These are phyloP conservation scores for Ophiostoma ulmi DNA, from an alignment of 2,329 filamentous ascomycete genomes.

Conservation along the genomic window DNA sequence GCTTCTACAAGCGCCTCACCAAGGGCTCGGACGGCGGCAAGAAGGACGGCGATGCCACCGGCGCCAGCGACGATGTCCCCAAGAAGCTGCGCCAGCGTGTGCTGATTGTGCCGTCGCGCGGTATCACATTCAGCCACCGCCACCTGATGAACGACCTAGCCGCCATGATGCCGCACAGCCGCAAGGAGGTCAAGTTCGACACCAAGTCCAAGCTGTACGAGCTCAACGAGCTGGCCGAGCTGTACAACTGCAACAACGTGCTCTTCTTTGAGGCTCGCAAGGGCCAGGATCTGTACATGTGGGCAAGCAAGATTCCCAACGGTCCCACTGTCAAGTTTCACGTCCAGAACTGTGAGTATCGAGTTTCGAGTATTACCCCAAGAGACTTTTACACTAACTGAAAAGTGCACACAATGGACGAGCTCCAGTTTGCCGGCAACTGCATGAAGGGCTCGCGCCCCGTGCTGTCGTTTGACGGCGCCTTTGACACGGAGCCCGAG, in stretches of 20 bases:
- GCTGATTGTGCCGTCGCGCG: slow-evolving; percentile 84
- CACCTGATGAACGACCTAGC: slow-evolving; percentile 88
- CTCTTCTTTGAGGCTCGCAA: slow-evolving; percentile 95
- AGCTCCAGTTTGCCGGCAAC: slow-evolving; percentile 94
- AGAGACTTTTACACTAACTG: too few species aligned
- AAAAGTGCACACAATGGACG: slow-evolving; percentile 87
- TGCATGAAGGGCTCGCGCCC: slow-evolving; percentile 90
- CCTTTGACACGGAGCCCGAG: slow-evolving; percentile 77
- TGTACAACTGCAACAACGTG: slow-evolving; percentile 84
- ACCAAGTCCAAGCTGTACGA: slow-evolving; percentile 83
- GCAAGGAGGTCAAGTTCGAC: slow-evolving; percentile 95
- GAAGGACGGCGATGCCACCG: slow-evolving; percentile 40
- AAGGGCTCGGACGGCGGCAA: slow-evolving; percentile 40
- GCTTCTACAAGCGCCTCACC: slow-evolving; percentile 65
- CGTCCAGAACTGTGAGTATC: slow-evolving; percentile 62
- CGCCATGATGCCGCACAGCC: slow-evolving; percentile 80
- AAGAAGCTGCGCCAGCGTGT: slow-evolving; percentile 69
- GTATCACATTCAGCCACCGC: slow-evolving; percentile 89
- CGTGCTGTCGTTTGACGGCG: slow-evolving; percentile 82
- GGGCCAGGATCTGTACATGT: slow-evolving; percentile 88
- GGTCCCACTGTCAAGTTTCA: slow-evolving; percentile 61
- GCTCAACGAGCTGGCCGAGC: slow-evolving; percentile 67
- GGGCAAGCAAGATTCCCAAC: slow-evolving; percentile 87
- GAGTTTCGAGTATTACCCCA: not conserved
- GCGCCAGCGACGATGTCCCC: slow-evolving; percentile 38